Evolutionary conservation across 768 basidiomycete species (phyloP), one percentile per base, ranked within the genome.

Genomic region (Baorangia bicolor): DNA sequence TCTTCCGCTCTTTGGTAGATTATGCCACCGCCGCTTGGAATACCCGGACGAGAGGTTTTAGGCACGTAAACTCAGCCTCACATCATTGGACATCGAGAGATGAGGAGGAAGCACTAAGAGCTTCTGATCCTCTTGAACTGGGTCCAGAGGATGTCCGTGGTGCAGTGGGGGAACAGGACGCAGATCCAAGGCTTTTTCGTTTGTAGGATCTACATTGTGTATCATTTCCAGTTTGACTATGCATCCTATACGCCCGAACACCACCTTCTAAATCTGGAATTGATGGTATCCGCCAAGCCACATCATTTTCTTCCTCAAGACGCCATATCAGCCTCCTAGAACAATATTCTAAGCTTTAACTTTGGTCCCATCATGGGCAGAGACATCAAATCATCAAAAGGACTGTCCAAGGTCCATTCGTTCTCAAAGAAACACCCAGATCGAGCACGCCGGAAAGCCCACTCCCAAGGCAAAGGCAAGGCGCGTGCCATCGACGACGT

Each of bases 401-500:
- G 61, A 31, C 35, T 5, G 4, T 51, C 49, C 25, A 60, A 60
- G 21, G 10, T 23, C 35, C 54, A 23, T 6, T 16, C 33, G 1
- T 53, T 39, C 4, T 27, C 42, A 28, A 75, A 74, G 48, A 74
- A 66, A 46, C 82, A 80, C 56, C 75, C 76, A 48, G 83, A 78
- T 70, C 79, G 82, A 42, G 76, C 77, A 20, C 74, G 77, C 28
- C 73, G 70, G 49, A 84, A 82, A 48, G 56, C 66, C 23, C 56
- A 57, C 50, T 14, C 37, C 6, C 40, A 49, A 16, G 44, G 12
- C 33, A 58, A 51, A 31, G 53, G 41, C 21, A 73, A 74, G 48
- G 52, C 70, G 18, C 64, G 53, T n/a, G 51, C 69, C 16, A 64
- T 77, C 31, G 63, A 74, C 21, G 86, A 90, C 61, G 77, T 88